Percentiles rank a stretch among this genome's conserved stretches.
These are phyloP conservation scores for Tetragonia tetragonoides DNA, from an alignment of 148 eudicot genomes.

Conservation along the genomic window DNA sequence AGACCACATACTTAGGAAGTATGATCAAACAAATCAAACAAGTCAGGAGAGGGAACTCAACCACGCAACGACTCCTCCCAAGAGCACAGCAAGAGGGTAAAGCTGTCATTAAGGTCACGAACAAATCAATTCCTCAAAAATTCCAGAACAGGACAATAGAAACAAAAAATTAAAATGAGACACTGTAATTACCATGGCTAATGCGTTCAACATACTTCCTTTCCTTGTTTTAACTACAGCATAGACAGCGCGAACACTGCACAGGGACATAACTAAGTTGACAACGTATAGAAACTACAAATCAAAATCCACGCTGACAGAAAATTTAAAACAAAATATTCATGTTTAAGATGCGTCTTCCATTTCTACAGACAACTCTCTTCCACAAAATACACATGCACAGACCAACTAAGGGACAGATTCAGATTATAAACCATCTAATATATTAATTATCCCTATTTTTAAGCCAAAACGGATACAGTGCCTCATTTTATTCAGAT, in stretches of 20 bases:
- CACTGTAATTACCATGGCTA: slow-evolving; percentile 74
- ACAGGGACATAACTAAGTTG: slow-evolving; percentile 20
- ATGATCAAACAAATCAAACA: not conserved
- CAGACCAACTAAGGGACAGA: not conserved
- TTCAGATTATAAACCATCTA: not conserved
- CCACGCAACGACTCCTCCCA: slow-evolving; percentile 80
- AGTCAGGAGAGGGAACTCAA: slow-evolving; percentile 25
- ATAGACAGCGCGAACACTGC: slow-evolving; percentile 76
- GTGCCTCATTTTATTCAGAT: not conserved
- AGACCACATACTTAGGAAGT: slow-evolving; percentile 9
- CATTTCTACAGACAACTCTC: not conserved
- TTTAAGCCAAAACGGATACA: not conserved
- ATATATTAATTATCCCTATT: not conserved
- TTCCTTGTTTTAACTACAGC: slow-evolving; percentile 64
- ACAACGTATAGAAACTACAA: slow-evolving; percentile 3
- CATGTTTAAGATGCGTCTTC: not conserved
- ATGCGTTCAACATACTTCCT: slow-evolving; percentile 81
- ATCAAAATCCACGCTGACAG: not conserved
- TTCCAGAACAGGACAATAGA: not conserved
- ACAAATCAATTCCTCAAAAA: slow-evolving; percentile 12
- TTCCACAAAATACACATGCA: not conserved
- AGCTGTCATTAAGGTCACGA: slow-evolving; percentile 48
- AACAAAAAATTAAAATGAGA: not conserved
- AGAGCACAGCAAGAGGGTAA: slow-evolving; percentile 71
- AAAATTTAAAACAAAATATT: not conserved